phyloP scores from a whole-genome alignment of 257 asterid species.

The Scutellaria minor region DNA sequence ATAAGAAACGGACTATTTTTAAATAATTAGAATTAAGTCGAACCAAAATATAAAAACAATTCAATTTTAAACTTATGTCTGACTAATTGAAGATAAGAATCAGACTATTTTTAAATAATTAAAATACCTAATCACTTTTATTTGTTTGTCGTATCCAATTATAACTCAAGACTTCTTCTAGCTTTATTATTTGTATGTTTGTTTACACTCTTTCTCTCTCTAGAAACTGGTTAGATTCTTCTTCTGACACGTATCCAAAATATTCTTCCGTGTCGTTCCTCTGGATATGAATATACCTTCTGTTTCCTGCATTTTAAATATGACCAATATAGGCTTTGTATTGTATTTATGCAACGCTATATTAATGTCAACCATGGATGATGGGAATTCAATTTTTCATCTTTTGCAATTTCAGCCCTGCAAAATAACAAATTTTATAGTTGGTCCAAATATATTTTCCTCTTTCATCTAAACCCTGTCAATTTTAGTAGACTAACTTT shows the following conservation, averaged over 20 bases:
- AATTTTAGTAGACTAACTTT: too few species aligned
- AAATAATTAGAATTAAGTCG: too few species aligned
- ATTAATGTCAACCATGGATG: constrained; percentile 6
- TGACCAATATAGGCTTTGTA: not conserved
- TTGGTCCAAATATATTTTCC: too few species aligned
- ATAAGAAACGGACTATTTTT: too few species aligned
- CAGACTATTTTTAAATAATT: too few species aligned
- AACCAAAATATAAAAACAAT: too few species aligned
- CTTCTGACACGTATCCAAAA: constrained; percentile 54
- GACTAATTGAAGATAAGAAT: too few species aligned
- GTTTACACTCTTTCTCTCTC: constrained; percentile 23
- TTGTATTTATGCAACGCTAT: not conserved
- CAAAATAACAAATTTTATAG: not conserved
- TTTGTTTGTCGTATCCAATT: too few species aligned
- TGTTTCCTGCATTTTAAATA: constrained; percentile 49
- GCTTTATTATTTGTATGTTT: constrained; percentile 12
- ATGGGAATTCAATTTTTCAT: not conserved
- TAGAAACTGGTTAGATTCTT: constrained; percentile 55
- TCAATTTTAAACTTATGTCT: too few species aligned
- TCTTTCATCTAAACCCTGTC: too few species aligned
- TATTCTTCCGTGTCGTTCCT: constrained; percentile 61
- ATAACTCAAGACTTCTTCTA: too few species aligned
- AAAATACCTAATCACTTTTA: too few species aligned
- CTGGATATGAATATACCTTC: constrained; percentile 71
- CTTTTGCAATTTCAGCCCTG: constrained; percentile 5